A percentile compares a stretch with the other conserved stretches of the same genome.
Evolutionary conservation across 2,329 filamentous ascomycete species (phyloP).

Genomic region (Venturiaceae sp.): DNA sequence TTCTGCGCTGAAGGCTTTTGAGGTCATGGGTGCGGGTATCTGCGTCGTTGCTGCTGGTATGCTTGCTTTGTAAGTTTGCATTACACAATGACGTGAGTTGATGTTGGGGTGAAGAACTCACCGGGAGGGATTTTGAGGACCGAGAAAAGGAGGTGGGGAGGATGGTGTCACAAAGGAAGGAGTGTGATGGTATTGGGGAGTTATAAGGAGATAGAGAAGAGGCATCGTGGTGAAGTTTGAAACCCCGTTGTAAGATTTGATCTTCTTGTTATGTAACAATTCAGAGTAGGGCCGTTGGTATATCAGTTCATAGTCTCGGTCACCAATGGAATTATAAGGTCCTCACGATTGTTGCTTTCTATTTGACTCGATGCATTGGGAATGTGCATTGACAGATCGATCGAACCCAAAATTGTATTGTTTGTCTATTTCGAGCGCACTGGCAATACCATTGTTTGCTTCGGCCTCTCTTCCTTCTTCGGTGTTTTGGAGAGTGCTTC

Average conservation of each 20-base stretch:
- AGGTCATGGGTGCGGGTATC: background rate
- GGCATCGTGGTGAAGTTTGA: background rate
- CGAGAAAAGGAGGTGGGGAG: background rate
- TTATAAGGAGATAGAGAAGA: background rate
- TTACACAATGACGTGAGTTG: background rate
- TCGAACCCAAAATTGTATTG: no score
- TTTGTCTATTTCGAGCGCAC: background rate
- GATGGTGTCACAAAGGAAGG: background rate
- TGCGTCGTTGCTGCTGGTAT: conserved; percentile 2
- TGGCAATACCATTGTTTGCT: background rate
- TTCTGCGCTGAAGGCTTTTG: background rate
- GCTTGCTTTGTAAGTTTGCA: background rate
- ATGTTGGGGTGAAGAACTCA: background rate
- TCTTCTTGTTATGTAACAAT: background rate
- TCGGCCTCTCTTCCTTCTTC: background rate
- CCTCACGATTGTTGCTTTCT: no score
- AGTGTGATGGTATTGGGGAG: background rate
- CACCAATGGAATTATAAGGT: no score
- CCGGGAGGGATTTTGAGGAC: background rate
- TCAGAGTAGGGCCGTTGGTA: background rate
- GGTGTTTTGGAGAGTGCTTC: conserved; percentile 1
- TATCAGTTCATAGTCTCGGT: background rate
- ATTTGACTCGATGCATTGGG: no score
- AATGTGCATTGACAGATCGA: no score
- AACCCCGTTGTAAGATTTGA: no score